A percentile compares a stretch with the other conserved stretches of the same genome.
Evolutionary conservation across 2,329 filamentous ascomycete species (phyloP).

Genomic region (Ophiosphaerella korrae): DNA sequence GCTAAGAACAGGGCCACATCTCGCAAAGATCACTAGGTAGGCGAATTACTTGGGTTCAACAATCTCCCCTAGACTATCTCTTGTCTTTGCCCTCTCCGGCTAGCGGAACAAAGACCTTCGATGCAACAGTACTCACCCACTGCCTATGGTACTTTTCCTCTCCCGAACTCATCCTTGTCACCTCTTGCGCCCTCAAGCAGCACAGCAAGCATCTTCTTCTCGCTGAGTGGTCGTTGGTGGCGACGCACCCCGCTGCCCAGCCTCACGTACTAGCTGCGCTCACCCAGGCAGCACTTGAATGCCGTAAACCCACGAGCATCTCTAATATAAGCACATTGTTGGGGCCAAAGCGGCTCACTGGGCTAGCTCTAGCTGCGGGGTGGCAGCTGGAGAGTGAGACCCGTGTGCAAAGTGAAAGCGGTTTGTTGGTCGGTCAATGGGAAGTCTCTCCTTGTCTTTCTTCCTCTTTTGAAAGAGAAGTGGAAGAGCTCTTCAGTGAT

Average conservation of each 20-base stretch:
- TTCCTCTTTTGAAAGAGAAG: slow-evolving; percentile 14
- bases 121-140: slow-evolving; percentile 57
- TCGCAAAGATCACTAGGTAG: slow-evolving; percentile 48
- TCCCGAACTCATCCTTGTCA: slow-evolving; percentile 39
- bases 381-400: slow-evolving; percentile 48
- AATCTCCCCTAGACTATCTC: slow-evolving; percentile 38
- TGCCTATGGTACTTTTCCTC: slow-evolving; percentile 62
- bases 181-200: slow-evolving; percentile 45
- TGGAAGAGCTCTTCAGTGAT: slow-evolving; percentile 15
- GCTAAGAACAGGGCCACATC: slow-evolving; percentile 56
- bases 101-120: slow-evolving; percentile 39
- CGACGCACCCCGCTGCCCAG: slow-evolving; percentile 46
- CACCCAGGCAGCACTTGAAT: slow-evolving; percentile 52
- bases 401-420: slow-evolving; percentile 45
- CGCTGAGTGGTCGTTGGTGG: slow-evolving; percentile 56
- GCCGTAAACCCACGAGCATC: slow-evolving; percentile 42
- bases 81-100: slow-evolving; percentile 10
- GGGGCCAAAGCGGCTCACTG: slow-evolving; percentile 50
- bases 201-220: slow-evolving; percentile 48
- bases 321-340: slow-evolving; percentile 58
- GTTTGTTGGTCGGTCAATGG: slow-evolving; percentile 54
- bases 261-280: slow-evolving; percentile 60
- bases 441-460: slow-evolving; percentile 25
- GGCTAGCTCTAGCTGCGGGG: slow-evolving; percentile 42
- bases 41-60: slow-evolving; percentile 53